Conservation (phyloP, 78 protist genomes). For the Tieghemostelium lacteum region DNA sequence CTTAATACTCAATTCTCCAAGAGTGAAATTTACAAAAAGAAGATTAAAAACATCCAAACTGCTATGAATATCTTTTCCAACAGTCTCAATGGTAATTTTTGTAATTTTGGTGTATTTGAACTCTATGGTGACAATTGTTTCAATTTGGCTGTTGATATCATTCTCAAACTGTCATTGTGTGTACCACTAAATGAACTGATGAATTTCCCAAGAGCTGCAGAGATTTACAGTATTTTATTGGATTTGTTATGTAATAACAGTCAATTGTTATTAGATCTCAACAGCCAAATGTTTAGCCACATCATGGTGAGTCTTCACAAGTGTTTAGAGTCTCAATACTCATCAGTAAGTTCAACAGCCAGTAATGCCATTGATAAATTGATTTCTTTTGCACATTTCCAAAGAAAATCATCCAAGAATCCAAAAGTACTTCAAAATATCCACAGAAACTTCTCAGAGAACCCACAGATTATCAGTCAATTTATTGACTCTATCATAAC, state of each 20-base stretch:
- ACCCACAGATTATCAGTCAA: conserved; percentile 13
- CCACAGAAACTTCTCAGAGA: conserved; percentile 9
- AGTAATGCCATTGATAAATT: conserved; percentile 47
- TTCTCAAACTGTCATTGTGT: conserved; percentile 8
- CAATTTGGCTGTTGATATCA: conserved; percentile 3
- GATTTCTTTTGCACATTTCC: neutral
- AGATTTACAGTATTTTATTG: conserved; percentile 8
- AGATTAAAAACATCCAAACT: conserved; percentile 40
- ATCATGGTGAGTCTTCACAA: conserved; percentile 30
- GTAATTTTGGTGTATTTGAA: conserved; percentile 76
- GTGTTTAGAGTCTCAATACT: conserved; percentile 32
- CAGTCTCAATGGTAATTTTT: conserved; percentile 39
- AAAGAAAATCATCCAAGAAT: conserved; percentile 12
- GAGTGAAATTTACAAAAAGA: conserved; percentile 37
- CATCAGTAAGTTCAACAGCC: conserved; percentile 5
- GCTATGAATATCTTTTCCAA: conserved; percentile 23
- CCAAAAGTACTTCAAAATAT: neutral
- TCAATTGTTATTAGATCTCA: conserved; percentile 12
- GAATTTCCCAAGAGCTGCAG: conserved; percentile 52
- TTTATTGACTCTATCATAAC: conserved; percentile 35
- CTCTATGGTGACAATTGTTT: conserved; percentile 49
- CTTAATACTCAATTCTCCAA: conserved; percentile 2
- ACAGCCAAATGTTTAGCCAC: conserved; percentile 3
- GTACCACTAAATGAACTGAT: conserved; percentile 53
- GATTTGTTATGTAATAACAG: conserved; percentile 38